Evolutionary conservation across 768 basidiomycete species (phyloP).

Genomic region (Leccinum pellstonianum): DNA sequence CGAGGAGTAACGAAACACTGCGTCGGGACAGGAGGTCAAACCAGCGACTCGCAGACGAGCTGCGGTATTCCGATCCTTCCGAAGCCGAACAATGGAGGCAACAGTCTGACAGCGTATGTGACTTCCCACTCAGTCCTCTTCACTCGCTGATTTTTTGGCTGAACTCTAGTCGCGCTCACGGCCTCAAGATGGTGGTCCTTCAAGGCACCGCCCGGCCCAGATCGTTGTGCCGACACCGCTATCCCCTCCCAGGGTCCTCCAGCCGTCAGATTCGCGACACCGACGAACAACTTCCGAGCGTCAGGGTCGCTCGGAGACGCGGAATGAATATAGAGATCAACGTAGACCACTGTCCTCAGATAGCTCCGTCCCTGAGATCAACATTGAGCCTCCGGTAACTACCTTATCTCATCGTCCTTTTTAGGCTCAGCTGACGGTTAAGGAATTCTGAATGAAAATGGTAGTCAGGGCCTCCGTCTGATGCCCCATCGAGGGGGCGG

Average conservation of each 20-base stretch:
- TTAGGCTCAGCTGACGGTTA: conserved; percentile 16
- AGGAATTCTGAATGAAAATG: conserved; percentile 5
- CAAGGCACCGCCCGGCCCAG: conserved; percentile 20
- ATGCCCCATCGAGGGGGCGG: conserved; percentile 32
- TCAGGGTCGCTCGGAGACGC: conserved; percentile 24
- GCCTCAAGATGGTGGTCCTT: conserved; percentile 5
- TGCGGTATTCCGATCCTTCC: conserved; percentile 36
- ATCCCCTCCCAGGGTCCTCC: conserved; percentile 23
- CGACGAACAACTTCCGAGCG: conserved; percentile 25
- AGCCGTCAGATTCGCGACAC: conserved; percentile 14
- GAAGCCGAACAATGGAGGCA: conserved; percentile 33
- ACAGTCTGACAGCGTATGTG: conserved; percentile 21
- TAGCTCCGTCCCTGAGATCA: conserved; percentile 36
- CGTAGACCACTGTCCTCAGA: conserved; percentile 32
- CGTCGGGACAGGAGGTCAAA: conserved; percentile 22
- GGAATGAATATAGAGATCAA: conserved; percentile 18
- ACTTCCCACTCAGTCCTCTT: not conserved
- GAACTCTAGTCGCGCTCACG: conserved; percentile 21
- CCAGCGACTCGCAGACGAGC: conserved; percentile 34
- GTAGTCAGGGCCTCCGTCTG: conserved; percentile 33
- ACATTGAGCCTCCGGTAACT: conserved; percentile 32
- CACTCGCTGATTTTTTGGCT: not conserved
- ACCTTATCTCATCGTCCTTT: conserved; percentile 3
- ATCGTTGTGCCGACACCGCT: conserved; percentile 28
- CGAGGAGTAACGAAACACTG: conserved; percentile 18